Conservation (phyloP, 2,329 filamentous ascomycete species). For the Phialophora expanda region DNA sequence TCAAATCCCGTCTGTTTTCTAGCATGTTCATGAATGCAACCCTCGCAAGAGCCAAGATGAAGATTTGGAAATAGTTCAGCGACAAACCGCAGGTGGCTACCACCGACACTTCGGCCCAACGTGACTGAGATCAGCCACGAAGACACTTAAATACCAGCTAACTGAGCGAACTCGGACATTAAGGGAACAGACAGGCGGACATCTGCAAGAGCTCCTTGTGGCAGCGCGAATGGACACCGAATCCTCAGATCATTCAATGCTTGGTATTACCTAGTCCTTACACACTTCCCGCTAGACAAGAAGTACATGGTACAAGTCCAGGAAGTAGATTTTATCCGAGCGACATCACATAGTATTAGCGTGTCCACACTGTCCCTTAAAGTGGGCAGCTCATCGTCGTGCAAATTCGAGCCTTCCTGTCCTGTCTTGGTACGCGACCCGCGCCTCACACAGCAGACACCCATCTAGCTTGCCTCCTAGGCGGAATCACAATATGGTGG, state of each 20-base stretch:
- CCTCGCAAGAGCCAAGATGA: neutral
- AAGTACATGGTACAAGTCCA: neutral
- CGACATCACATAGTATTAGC: neutral
- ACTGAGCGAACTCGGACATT: neutral
- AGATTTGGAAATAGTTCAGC: neutral
- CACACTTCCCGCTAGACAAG: neutral
- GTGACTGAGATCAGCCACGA: neutral
- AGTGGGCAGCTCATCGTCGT: neutral
- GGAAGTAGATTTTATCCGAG: neutral
- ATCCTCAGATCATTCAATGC: neutral
- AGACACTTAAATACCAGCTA: neutral
- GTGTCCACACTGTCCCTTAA: neutral
- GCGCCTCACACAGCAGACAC: neutral
- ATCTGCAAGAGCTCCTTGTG: neutral
- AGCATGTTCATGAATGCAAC: neutral
- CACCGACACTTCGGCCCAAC: neutral
- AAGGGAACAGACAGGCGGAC: neutral
- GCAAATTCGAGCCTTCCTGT: neutral
- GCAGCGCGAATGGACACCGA: neutral
- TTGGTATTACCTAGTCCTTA: neutral
- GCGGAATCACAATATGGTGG: constrained; percentile 8
- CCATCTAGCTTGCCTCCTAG: constrained; percentile 14
- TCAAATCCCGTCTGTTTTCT: neutral
- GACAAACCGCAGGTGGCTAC: neutral
- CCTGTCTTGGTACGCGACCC: neutral